phyloP scores from a whole-genome alignment of 2,329 filamentous ascomycete species.

The Microdochium bolleyi region DNA sequence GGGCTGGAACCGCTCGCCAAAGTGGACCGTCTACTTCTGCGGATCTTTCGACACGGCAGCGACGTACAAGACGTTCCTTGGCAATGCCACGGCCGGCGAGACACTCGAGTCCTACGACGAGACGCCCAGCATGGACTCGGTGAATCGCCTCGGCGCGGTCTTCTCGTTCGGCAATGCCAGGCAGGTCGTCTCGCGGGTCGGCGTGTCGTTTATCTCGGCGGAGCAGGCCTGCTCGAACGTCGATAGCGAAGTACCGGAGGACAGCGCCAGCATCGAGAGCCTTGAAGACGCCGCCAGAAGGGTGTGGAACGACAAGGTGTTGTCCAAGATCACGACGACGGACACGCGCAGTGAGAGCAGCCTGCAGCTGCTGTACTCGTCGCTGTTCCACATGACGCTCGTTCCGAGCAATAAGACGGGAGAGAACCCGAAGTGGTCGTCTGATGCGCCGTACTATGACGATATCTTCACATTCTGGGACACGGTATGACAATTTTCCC shows the following conservation, averaged over 20 bases:
- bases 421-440: conserved; percentile 60
- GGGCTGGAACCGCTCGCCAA: conserved; percentile 55
- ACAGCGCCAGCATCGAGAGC: conserved; percentile 26
- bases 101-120: conserved; percentile 23
- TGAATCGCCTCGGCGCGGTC: conserved; percentile 37
- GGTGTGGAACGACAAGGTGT: conserved; percentile 53
- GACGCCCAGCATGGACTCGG: conserved; percentile 21
- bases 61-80: conserved; percentile 35
- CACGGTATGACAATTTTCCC: conserved; percentile 14
- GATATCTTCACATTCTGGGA: conserved; percentile 67
- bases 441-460: conserved; percentile 60
- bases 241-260: conserved; percentile 44
- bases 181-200: conserved; percentile 48
- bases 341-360: conserved; percentile 44
- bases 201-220: conserved; percentile 60
- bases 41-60: conserved; percentile 46
- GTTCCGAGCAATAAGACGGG: conserved; percentile 64
- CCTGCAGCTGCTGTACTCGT: conserved; percentile 56
- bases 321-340: conserved; percentile 55
- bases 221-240: conserved; percentile 52
- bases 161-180: conserved; percentile 41
- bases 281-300: conserved; percentile 38
- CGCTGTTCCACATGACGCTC: conserved; percentile 62
- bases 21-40: conserved; percentile 58
- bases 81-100: conserved; percentile 19